Evolutionary conservation across 768 basidiomycete genomes (phyloP).

Genomic region (Fomitopsis pulvina): DNA sequence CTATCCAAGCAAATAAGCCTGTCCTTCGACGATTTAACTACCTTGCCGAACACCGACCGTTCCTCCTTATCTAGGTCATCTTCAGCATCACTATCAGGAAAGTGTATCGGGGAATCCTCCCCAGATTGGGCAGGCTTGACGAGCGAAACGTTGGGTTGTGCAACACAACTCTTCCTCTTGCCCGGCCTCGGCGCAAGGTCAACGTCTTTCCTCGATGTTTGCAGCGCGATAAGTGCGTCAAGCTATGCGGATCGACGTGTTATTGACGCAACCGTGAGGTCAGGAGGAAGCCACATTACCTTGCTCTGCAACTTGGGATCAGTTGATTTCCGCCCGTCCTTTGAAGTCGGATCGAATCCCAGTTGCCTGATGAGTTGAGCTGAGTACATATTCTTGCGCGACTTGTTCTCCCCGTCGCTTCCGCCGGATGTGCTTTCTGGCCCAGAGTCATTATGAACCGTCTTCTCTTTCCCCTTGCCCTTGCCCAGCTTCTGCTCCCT

Average conservation of each 20-base stretch:
- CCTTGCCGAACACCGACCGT: conserved; percentile 7
- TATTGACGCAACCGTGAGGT: not conserved
- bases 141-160: conserved; percentile 48
- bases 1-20: conserved; percentile 22
- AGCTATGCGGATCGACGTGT: conserved; percentile 31
- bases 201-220: conserved; percentile 44
- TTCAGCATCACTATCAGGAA: conserved; percentile 24
- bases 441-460: conserved; percentile 7
- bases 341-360: conserved; percentile 73
- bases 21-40: conserved; percentile 2
- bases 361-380: conserved; percentile 61
- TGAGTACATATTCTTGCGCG: conserved; percentile 48
- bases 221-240: conserved; percentile 46
- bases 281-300: conserved; percentile 30
- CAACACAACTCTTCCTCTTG: conserved; percentile 37
- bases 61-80: conserved; percentile 23
- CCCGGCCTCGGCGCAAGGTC: conserved; percentile 60
- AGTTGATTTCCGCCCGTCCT: conserved; percentile 38
- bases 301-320: conserved; percentile 43
- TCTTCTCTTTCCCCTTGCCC: conserved; percentile 15
- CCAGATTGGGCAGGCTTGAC: conserved; percentile 14
- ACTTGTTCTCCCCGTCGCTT: conserved; percentile 11
- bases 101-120: conserved; percentile 9
- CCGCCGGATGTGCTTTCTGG: conserved; percentile 9
- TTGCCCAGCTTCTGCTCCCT: conserved; percentile 11